Conservation (phyloP, 2,329 filamentous ascomycete genomes). For the Ceratocystis smalleyi region DNA sequence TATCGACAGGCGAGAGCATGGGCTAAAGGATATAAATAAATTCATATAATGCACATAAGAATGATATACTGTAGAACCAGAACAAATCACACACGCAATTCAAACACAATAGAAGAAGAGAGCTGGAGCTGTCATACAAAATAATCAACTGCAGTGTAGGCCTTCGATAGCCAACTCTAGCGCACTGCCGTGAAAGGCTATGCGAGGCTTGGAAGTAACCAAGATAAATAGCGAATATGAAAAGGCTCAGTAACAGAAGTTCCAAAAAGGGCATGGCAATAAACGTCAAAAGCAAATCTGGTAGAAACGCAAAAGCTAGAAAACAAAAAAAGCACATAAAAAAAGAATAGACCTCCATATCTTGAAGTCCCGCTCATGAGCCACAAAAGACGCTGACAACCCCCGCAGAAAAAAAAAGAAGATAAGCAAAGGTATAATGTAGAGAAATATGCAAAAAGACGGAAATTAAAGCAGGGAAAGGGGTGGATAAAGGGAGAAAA, state of each 20-base stretch:
- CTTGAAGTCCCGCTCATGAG: not conserved
- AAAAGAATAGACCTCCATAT: not conserved
- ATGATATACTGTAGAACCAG: not conserved
- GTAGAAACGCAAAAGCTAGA: conserved; percentile 13
- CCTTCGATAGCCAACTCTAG: too few relatives aligned
- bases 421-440: conserved; percentile 4
- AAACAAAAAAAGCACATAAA: conserved; percentile 1
- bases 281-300: not conserved
- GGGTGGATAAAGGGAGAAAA: not conserved
- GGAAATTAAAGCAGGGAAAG: conserved; percentile 15
- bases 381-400: conserved; percentile 5
- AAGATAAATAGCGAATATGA: not conserved
- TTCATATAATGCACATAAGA: not conserved
- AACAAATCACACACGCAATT: not conserved
- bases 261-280: not conserved
- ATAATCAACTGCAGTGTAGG: not conserved
- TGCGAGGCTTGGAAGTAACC: not conserved
- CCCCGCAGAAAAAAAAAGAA: not conserved
- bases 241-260: not conserved
- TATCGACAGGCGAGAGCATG: not conserved
- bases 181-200: too few relatives aligned
- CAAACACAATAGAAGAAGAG: not conserved
- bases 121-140: not conserved
- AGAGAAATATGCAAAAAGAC: not conserved
- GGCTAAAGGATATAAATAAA: not conserved